Base-by-base conservation (phyloP, 345 rosid genomes). In the Camelina hispida region DNA sequence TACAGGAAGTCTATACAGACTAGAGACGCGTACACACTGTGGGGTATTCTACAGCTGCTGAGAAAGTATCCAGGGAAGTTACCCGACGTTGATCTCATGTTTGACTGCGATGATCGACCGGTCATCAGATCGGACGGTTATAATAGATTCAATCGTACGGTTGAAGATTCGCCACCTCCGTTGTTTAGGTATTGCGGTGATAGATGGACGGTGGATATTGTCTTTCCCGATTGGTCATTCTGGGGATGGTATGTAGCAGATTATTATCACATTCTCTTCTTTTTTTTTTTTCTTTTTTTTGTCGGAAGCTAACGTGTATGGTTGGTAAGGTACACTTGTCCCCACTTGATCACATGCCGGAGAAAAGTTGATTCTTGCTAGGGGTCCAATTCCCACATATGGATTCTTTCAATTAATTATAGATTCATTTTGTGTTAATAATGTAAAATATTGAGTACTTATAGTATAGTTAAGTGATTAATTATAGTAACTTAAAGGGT, bases 31-130 rank as follows among this genome's bases (percentile, higher is more conserved):
- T 86, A 84, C 76, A 88, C 85, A 8, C 47, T 82, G 20, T 87
- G 94, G 97, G 92, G 94, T 3, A 79, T 91, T 12, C 43, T 91
- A 59, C 94, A 88, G 78, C 85, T 88, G 37, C 71, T 88, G 25
- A 79, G 88, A 73, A 62, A 68, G 78, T 91, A 88, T 76, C 92
- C 93, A 2, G 91, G 91, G 9, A 79, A 71, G 37, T 35, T 87
- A 37, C 91, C 94, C 4, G 92, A 88, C 71, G 73, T 88, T 74
- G 94, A 91, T 73, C 75, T 91, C 16, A 87, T 91, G 92, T 87
- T 91, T 37, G 84, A 85, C 80, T 85, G 89, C n/a, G 75, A 80
- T 50, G 91, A 91, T 66, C 70, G 79, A 57, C 92, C 94, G 0
- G 81, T 83, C 18, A 12, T 87, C 5, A 72, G 42, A 58, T 60